phyloP scores from a whole-genome alignment of 768 basidiomycete species.

The Mycena olivaceomarginata region DNA sequence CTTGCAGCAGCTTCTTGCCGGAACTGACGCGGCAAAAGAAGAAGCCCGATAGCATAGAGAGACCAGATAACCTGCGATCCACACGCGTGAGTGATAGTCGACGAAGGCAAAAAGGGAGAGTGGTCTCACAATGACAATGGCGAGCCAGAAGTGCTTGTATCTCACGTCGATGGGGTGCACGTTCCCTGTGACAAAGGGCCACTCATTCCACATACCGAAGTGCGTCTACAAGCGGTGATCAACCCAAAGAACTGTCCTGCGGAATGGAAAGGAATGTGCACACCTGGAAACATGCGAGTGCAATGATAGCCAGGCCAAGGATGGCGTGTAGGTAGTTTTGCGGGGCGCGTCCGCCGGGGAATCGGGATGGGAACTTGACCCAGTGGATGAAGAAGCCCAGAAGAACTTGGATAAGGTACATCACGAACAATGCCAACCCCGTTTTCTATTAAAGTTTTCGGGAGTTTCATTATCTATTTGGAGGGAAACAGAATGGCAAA shows the following conservation, averaged over 20 bases:
- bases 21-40: conserved; percentile 53
- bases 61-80: conserved; percentile 51
- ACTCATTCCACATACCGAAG: conserved; percentile 55
- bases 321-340: conserved; percentile 50
- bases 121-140: conserved; percentile 26
- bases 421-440: conserved; percentile 58
- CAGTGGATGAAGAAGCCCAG: conserved; percentile 62
- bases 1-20: conserved; percentile 46
- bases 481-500: too few species aligned
- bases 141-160: conserved; percentile 49
- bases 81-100: background rate
- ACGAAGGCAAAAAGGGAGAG: background rate
- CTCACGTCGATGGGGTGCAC: conserved; percentile 37
- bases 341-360: conserved; percentile 52
- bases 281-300: conserved; percentile 56
- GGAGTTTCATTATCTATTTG: background rate
- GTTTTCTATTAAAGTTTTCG: conserved; percentile 46
- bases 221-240: conserved; percentile 35
- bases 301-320: conserved; percentile 60
- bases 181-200: conserved; percentile 42
- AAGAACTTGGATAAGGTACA: conserved; percentile 60
- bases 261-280: background rate
- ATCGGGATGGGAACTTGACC: conserved; percentile 54
- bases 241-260: too few species aligned
- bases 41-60: conserved; percentile 52